Evolutionary conservation across 129 eudicot genomes (phyloP), one percentile per base, ranked within the genome.

Genomic region (Centella asiatica): DNA sequence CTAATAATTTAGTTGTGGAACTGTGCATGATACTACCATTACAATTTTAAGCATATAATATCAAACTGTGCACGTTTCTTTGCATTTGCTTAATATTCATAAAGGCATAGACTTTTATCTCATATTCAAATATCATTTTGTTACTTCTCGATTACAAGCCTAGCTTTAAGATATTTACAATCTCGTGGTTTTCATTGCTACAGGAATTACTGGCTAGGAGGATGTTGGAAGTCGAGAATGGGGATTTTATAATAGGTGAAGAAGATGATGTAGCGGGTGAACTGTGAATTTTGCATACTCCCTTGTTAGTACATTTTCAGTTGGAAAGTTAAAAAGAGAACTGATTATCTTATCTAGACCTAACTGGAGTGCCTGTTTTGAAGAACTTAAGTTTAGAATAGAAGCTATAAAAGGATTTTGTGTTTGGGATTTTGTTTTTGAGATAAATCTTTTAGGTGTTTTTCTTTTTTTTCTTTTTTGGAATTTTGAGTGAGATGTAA

Each of bases 401-500:
- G 69, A 74, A 75, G 75, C 51, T 68, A 73, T 67, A 71, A 28
- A 74, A 78, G 61, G 76, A 55, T 57, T 68, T 74, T 72, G 68
- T 69, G 75, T 69, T 78, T 73, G 55, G 62, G 80, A 71, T 81
- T 77, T 79, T 42, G 68, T 25, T 64, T 74, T 65, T 51, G 69
- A 64, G 71, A 71, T 75, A 68, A n/a, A n/a, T n/a, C 78, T 70
- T 68, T 78, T 75, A 67, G 79, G 71, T 42, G 57, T 26, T 31
- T 4, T 45, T 64, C 57, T 69, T n/a, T n/a, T n/a, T n/a, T n/a
- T n/a, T n/a, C n/a, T n/a, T n/a, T n/a, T n/a, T n/a, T 47, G 32
- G 58, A 37, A 44, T 51, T 76, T 75, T 57, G 84, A 72, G 88
- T 78, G 88, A 77, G 83, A 69, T 82, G 88, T 82, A 82, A 75